Conservation (phyloP, 2,329 filamentous ascomycete species). For the Aspergillus bombycis region DNA sequence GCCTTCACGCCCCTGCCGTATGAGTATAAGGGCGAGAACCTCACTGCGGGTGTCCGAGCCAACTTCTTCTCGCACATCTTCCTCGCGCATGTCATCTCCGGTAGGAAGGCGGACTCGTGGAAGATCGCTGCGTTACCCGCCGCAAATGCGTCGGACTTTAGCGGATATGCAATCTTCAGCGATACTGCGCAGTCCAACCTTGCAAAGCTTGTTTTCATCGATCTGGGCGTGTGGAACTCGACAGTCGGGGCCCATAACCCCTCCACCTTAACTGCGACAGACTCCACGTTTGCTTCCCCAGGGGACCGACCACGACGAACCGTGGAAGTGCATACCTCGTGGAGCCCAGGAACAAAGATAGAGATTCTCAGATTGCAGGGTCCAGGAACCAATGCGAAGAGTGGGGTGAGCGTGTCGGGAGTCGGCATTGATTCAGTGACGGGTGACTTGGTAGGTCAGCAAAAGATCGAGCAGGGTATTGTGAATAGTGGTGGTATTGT, state of each 20-base stretch:
- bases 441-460: not conserved
- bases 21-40: slow-evolving; percentile 6
- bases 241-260: slow-evolving; percentile 6
- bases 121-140: slow-evolving; percentile 1
- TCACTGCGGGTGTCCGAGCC: slow-evolving; percentile 7
- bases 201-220: slow-evolving; percentile 11
- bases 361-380: slow-evolving; percentile 9
- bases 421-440: not conserved
- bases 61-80: slow-evolving; percentile 13
- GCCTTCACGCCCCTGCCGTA: slow-evolving; percentile 11
- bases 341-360: not conserved
- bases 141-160: slow-evolving; percentile 10
- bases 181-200: not conserved
- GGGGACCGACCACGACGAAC: slow-evolving; percentile 4
- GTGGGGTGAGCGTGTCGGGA: slow-evolving; percentile 10
- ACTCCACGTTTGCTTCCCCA: not conserved
- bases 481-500: not conserved
- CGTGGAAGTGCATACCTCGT: slow-evolving; percentile 3
- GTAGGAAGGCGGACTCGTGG: not conserved
- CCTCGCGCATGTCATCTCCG: slow-evolving; percentile 6
- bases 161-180: slow-evolving; percentile 4
- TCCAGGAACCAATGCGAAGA: slow-evolving; percentile 14
- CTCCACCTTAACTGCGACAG: slow-evolving; percentile 6
- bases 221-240: slow-evolving; percentile 13
- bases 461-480: not conserved